Conservation (phyloP, 2,329 filamentous ascomycete species). For the Pseudocercospora pini-densiflorae region DNA sequence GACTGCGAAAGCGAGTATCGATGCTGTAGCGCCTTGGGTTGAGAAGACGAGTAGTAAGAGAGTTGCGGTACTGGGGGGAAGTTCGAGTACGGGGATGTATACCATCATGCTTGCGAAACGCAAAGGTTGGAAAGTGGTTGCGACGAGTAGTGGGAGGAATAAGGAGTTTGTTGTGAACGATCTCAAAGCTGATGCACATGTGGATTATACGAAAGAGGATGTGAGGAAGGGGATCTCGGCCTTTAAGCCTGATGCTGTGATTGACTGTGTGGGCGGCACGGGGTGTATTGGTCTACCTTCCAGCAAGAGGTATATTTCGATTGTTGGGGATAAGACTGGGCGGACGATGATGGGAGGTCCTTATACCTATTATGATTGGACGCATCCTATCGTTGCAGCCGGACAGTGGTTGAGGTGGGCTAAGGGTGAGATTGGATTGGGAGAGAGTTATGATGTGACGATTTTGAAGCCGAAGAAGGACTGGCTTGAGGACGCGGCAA, state of each 20-base stretch:
- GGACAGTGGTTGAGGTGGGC: constrained; percentile 40
- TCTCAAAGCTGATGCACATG: constrained; percentile 66
- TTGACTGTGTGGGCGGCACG: constrained; percentile 63
- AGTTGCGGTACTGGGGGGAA: constrained; percentile 40
- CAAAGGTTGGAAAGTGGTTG: constrained; percentile 42
- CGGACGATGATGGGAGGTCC: constrained; percentile 41
- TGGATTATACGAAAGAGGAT: constrained; percentile 62
- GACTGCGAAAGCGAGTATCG: constrained; percentile 39
- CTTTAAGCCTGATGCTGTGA: constrained; percentile 57
- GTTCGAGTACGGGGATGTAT: constrained; percentile 40
- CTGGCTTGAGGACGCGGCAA: constrained; percentile 57
- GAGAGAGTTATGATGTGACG: constrained; percentile 45
- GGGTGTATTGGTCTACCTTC: constrained; percentile 44
- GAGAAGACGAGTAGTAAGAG: constrained; percentile 31
- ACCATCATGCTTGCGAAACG: constrained; percentile 38
- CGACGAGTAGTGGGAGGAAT: constrained; percentile 64
- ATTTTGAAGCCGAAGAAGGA: constrained; percentile 51
- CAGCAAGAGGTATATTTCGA: constrained; percentile 55
- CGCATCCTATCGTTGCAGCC: constrained; percentile 29
- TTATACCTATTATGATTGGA: constrained; percentile 37
- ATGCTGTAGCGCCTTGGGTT: constrained; percentile 34
- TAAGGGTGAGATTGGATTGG: constrained; percentile 45
- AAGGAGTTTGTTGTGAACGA: constrained; percentile 57
- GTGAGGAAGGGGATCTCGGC: constrained; percentile 56
- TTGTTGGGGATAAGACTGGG: constrained; percentile 43